Evolutionary conservation across 176 grass and related monocot genomes (phyloP).

Genomic region (Oryza coarctata): DNA sequence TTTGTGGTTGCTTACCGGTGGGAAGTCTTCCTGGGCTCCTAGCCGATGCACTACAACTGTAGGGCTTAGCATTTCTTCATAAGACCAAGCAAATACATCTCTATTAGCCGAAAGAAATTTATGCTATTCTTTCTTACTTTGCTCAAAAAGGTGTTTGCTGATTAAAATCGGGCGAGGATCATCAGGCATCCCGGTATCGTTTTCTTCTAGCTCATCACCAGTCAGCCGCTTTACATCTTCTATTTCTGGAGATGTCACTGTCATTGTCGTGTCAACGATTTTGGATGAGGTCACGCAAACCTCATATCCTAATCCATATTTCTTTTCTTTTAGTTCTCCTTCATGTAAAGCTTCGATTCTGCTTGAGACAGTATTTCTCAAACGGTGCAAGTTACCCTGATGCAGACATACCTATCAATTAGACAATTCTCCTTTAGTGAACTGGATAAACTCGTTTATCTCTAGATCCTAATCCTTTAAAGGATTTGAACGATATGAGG

Average conservation of each 20-base stretch:
- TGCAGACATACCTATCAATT: too few relatives aligned
- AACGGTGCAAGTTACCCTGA: neutral
- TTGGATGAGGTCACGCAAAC: neutral
- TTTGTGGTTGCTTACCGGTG: neutral
- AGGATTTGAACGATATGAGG: too few relatives aligned
- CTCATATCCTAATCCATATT: neutral
- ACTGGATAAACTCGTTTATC: too few relatives aligned
- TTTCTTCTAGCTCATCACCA: neutral
- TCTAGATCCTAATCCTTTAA: too few relatives aligned
- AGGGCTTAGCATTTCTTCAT: slow-evolving; percentile 3
- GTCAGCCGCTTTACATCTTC: slow-evolving; percentile 8
- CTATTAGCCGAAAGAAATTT: neutral
- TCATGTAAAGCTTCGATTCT: neutral
- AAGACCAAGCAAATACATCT: neutral
- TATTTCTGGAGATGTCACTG: neutral
- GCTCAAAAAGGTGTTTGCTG: neutral
- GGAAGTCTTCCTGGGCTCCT: neutral
- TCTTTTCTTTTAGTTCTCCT: neutral
- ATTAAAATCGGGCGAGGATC: neutral
- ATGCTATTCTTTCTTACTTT: neutral
- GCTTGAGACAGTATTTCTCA: neutral
- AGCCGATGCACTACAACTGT: neutral
- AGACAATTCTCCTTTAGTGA: too few relatives aligned
- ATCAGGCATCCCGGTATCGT: neutral
- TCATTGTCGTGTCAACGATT: neutral